phyloP scores from a whole-genome alignment of 2,329 filamentous ascomycete species.

The Tolypocladium tundrense region DNA sequence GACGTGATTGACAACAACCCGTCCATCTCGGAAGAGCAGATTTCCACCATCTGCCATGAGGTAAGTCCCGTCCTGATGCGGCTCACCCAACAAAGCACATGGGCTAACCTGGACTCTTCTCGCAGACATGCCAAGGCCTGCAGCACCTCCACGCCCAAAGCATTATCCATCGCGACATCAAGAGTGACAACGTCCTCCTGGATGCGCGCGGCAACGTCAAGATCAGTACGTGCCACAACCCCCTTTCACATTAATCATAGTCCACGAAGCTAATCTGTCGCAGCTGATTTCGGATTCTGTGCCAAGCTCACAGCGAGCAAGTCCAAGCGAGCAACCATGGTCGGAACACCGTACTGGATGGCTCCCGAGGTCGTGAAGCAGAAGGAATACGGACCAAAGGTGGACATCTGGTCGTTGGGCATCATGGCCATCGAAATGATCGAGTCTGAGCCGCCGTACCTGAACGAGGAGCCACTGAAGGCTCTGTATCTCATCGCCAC shows the following conservation, averaged over 20 bases:
- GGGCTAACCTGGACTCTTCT: constrained; percentile 11
- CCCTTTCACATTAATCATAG: neutral
- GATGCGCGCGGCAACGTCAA: constrained; percentile 94
- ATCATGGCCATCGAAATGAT: constrained; percentile 99
- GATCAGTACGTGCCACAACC: constrained; percentile 63
- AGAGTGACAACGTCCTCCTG: constrained; percentile 95
- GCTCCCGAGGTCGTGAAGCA: constrained; percentile 98
- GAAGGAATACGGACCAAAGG: constrained; percentile 96
- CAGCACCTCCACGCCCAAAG: constrained; percentile 91
- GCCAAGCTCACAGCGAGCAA: constrained; percentile 96
- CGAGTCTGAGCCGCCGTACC: constrained; percentile 92
- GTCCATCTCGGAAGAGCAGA: constrained; percentile 90
- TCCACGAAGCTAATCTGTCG: constrained; percentile 19
- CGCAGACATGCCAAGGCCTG: constrained; percentile 87
- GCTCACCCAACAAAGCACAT: neutral
- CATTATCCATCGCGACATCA: constrained; percentile 98
- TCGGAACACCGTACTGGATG: constrained; percentile 99
- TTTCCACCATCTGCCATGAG: constrained; percentile 93
- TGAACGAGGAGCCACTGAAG: constrained; percentile 96
- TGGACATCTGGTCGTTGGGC: constrained; percentile 96
- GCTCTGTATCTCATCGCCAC: constrained; percentile 96
- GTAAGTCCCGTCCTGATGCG: constrained; percentile 36
- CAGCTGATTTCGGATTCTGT: constrained; percentile 97
- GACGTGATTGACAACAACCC: constrained; percentile 98
- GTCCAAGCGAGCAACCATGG: constrained; percentile 97